These are phyloP conservation scores for Pyracantha coccinea DNA, from an alignment of 331 rosid genomes.

Conservation along the genomic window DNA sequence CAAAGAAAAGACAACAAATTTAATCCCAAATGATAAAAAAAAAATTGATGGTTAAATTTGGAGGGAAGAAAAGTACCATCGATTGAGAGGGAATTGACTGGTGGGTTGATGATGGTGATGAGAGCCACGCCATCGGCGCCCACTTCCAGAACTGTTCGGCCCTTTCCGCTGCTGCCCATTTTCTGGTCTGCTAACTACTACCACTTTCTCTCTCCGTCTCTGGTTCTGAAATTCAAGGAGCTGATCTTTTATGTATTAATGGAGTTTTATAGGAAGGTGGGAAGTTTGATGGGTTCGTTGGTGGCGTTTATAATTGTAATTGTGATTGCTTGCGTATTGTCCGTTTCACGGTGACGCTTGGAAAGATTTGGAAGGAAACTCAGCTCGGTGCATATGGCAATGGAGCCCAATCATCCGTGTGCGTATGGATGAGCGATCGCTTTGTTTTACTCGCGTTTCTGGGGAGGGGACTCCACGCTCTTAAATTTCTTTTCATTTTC, in stretches of 20 bases:
- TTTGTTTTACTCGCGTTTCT: background rate
- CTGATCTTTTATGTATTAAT: background rate
- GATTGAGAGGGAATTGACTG: slow-evolving; percentile 85
- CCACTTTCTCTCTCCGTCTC: background rate
- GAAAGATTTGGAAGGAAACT: background rate
- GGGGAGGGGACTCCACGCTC: background rate
- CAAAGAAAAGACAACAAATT: background rate
- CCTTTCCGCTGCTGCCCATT: slow-evolving; percentile 49
- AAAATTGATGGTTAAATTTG: background rate
- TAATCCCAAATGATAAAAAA: background rate
- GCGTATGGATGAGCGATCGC: background rate
- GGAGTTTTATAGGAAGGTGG: background rate
- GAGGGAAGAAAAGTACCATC: slow-evolving; percentile 43
- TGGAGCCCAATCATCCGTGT: no score
- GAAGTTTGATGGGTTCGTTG: background rate
- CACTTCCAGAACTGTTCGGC: slow-evolving; percentile 58
- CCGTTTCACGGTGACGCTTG: slow-evolving; percentile 2
- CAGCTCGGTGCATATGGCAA: background rate
- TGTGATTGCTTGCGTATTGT: background rate
- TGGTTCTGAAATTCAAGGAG: background rate
- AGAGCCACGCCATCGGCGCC: slow-evolving; percentile 85
- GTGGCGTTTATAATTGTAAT: background rate
- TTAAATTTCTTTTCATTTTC: no score
- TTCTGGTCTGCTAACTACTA: background rate
- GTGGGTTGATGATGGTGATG: slow-evolving; percentile 87